A percentile compares a stretch with the other conserved stretches of the same genome.
Conservation (phyloP, 192 early-diverging fungal genomes). For the Paraglomus brasilianum region DNA sequence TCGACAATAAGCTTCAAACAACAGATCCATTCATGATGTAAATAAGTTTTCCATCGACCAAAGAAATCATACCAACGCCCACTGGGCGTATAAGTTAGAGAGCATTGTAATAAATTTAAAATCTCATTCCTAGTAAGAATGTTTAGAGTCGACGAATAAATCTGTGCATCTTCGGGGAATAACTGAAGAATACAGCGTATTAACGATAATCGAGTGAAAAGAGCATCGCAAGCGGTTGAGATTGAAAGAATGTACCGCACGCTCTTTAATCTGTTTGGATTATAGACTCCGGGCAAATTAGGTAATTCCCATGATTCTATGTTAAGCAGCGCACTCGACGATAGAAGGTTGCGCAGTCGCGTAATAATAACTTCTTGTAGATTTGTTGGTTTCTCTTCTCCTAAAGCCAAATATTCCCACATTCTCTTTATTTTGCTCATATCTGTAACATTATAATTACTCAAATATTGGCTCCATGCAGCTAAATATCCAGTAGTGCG, state of each 20-base stretch:
- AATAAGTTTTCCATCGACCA: constrained; percentile 10
- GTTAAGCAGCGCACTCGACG: background rate
- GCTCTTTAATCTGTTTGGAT: background rate
- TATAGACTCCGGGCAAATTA: constrained; percentile 28
- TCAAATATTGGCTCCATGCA: constrained; percentile 25
- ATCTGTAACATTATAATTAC: constrained; percentile 12
- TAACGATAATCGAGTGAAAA: background rate
- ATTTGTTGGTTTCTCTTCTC: background rate
- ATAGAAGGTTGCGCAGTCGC: background rate
- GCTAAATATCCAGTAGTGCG: constrained; percentile 16
- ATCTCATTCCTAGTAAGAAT: background rate
- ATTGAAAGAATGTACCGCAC: no score
- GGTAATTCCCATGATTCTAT: constrained; percentile 22
- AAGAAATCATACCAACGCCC: constrained; percentile 29
- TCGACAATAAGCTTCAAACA: background rate
- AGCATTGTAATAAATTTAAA: background rate
- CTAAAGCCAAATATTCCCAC: constrained; percentile 16
- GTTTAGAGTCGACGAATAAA: no score
- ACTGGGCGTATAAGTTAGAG: background rate
- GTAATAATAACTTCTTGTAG: background rate
- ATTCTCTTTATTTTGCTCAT: constrained; percentile 7
- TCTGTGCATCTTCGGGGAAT: no score
- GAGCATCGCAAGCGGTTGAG: background rate
- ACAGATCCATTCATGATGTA: constrained; percentile 19
- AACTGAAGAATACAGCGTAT: no score